These are phyloP conservation scores for Ophiostoma sp. DNA, from an alignment of 2,329 filamentous ascomycete genomes.

Conservation along the genomic window DNA sequence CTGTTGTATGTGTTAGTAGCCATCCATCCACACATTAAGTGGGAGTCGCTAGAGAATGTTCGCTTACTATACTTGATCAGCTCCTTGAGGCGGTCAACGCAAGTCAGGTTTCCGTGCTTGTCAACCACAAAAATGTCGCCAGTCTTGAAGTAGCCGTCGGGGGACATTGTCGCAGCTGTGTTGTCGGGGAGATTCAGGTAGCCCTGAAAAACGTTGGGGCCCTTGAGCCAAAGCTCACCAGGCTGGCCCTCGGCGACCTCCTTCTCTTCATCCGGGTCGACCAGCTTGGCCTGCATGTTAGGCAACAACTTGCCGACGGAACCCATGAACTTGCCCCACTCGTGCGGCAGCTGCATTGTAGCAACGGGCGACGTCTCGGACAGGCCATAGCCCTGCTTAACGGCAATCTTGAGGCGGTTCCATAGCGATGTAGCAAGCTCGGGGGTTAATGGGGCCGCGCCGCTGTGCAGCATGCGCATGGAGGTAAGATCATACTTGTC, in stretches of 20 bases:
- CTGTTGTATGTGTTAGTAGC: constrained; percentile 32
- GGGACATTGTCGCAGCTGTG: constrained; percentile 64
- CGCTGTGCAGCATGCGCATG: constrained; percentile 78
- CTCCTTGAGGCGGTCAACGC: constrained; percentile 78
- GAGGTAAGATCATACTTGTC: constrained; percentile 74
- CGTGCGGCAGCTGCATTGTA: constrained; percentile 65
- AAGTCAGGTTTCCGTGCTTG: constrained; percentile 73
- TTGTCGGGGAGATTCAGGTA: constrained; percentile 70
- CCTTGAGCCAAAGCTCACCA: constrained; percentile 73
- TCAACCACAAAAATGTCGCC: constrained; percentile 82
- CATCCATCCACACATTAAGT: not conserved
- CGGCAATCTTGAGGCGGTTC: constrained; percentile 64
- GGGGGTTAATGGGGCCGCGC: constrained; percentile 74
- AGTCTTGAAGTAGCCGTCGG: constrained; percentile 83
- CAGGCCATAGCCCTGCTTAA: constrained; percentile 91
- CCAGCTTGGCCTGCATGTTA: constrained; percentile 76
- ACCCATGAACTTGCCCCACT: constrained; percentile 72
- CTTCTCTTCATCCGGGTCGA: constrained; percentile 52
- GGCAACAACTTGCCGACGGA: constrained; percentile 72
- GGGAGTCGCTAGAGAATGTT: constrained; percentile 17
- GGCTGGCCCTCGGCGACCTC: constrained; percentile 49
- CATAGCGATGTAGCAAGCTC: constrained; percentile 76
- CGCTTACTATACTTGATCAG: constrained; percentile 54
- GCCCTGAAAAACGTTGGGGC: constrained; percentile 73
- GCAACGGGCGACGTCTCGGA: constrained; percentile 80